These are phyloP conservation scores for Favolaschia claudopus DNA, from an alignment of 768 basidiomycete genomes.

Conservation along the genomic window DNA sequence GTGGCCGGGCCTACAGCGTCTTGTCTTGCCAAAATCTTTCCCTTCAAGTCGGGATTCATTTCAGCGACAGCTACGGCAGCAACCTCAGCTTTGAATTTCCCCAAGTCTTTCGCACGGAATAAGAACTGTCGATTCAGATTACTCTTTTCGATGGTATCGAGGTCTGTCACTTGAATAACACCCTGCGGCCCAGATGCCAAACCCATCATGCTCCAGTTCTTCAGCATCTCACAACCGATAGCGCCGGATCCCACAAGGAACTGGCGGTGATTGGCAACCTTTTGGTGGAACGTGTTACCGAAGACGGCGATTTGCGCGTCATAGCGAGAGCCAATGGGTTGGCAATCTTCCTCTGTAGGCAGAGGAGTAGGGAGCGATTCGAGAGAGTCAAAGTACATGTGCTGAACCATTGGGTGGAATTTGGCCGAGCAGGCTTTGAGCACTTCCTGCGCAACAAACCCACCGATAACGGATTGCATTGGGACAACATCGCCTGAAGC, in stretches of 20 bases:
- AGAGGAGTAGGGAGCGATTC: conserved; percentile 85
- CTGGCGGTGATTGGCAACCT: conserved; percentile 87
- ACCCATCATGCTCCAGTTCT: conserved; percentile 99
- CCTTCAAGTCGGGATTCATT: conserved; percentile 92
- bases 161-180: conserved; percentile 90
- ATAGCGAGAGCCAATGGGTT: conserved; percentile 84
- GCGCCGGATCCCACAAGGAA: conserved; percentile 99
- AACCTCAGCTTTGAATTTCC: conserved; percentile 96
- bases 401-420: conserved; percentile 95
- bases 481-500: conserved; percentile 91
- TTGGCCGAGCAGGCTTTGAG: conserved; percentile 97
- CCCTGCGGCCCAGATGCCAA: conserved; percentile 83
- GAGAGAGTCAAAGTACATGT: conserved; percentile 96
- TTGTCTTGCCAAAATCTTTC: conserved; percentile 88
- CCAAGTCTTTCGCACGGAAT: conserved; percentile 94
- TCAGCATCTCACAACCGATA: conserved; percentile 99
- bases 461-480: conserved; percentile 91
- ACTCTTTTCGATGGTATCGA: conserved; percentile 99
- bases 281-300: conserved; percentile 90
- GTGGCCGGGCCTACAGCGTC: conserved; percentile 93
- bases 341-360: conserved; percentile 85
- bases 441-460: conserved; percentile 97
- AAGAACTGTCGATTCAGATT: conserved; percentile 98
- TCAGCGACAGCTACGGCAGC: conserved; percentile 90
- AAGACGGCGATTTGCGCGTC: conserved; percentile 97